Base-by-base conservation (phyloP, 352 stramenopile species). In the Globisporangium parvum region DNA sequence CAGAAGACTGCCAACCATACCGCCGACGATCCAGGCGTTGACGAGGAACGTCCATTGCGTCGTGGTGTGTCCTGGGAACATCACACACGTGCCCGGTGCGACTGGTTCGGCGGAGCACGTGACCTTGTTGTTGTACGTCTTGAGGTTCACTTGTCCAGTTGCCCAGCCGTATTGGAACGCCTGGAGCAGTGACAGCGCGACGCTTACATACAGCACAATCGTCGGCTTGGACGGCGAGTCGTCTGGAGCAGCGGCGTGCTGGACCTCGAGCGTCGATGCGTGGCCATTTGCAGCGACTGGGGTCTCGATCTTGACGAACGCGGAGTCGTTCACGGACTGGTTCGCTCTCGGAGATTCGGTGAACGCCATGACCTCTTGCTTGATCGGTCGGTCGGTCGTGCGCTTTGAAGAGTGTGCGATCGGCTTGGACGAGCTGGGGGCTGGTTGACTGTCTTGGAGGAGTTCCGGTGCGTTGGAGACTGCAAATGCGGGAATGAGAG, bases 61-160 rank as follows among this genome's bases (percentile, higher is more conserved):
- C 23, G 56, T 64, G 18, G 65, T 62, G 65, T 79, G 70, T 33
- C 66, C 65, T 0, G 67, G 62, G 50, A 66, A 73, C 53, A 71
- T 72, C 24, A 70, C 18, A 37, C 73, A 84, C n/a, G 52, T 70
- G 24, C 57, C 66, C 6, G 53, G n/a, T 0, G 39, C 50, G 8
- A 80, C 63, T 0, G 65, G 70, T 5, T 53, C 37, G 2, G 58
- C 55, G n/a, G 58, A 55, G 47, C 73, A 84, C 18, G 65, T 65
- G 31, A 57, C 53, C 31, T 65, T 42, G 59, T 74, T 52, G 49
- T 78, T 53, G 53, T 72, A 84, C 6, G 60, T 64, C 20, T 56
- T 69, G 39, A 75, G 65, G 62, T 84, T 84, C 60, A 89, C 61
- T 49, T 92, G 81, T 15, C 69, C 72, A 5, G 79, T 75, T 17